Conservation (phyloP, 2,329 filamentous ascomycete genomes). For the Macrophomina phaseolina region DNA sequence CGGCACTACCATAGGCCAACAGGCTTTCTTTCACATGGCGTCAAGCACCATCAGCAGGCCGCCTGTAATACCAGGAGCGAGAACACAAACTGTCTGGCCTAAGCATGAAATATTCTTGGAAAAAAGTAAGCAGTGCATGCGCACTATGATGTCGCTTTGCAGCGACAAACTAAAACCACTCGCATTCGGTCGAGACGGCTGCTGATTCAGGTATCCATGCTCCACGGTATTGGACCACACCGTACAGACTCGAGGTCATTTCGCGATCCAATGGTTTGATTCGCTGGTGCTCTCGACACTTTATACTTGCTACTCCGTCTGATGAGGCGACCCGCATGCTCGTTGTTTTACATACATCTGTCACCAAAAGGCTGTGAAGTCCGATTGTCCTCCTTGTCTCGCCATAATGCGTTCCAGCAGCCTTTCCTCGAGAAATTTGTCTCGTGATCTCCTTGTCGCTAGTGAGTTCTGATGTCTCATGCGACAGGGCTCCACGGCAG, state of each 20-base stretch:
- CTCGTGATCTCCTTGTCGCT: not conserved
- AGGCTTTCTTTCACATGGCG: conserved; percentile 2
- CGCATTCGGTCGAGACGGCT: not conserved
- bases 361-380: not conserved
- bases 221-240: conserved; percentile 1
- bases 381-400: conserved; percentile 1
- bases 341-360: conserved; percentile 3
- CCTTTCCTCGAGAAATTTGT: not conserved
- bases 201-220: conserved; percentile 11
- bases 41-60: not conserved
- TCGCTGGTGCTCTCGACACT: not conserved
- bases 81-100: not conserved
- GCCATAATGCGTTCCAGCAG: not conserved
- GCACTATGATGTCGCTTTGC: conserved; percentile 12
- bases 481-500: conserved; percentile 89
- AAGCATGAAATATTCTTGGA: not conserved
- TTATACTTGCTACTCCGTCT: conserved; percentile 13
- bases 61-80: not conserved
- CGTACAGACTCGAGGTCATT: not conserved
- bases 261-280: not conserved
- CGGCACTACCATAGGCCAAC: conserved; percentile 3
- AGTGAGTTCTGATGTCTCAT: not conserved
- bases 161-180: not conserved
- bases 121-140: not conserved
- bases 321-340: conserved; percentile 4